These are phyloP conservation scores for Ichthyophonus hoferi DNA, from an alignment of 208 protist genomes.

Conservation along the genomic window DNA sequence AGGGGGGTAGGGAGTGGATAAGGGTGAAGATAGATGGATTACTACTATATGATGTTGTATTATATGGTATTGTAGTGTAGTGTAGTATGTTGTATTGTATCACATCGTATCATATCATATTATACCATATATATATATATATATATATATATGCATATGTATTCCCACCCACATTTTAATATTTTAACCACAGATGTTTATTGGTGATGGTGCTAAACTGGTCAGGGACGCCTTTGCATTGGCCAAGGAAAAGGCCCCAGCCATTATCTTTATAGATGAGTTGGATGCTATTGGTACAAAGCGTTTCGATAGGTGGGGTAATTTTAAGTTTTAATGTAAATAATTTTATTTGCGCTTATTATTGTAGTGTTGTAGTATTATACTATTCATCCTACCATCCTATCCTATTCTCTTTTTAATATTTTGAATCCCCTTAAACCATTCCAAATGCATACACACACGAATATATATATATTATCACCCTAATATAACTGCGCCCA, in stretches of 20 bases:
- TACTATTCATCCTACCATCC: no score
- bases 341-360: background rate
- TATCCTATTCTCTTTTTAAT: no score
- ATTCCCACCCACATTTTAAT: background rate
- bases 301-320: slow-evolving; percentile 75
- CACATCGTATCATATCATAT: no score
- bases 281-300: slow-evolving; percentile 99
- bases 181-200: slow-evolving; percentile 74
- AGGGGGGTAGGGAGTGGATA: no score
- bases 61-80: no score
- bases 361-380: background rate
- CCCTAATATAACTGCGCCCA: no score
- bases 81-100: no score
- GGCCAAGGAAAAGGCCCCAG: slow-evolving; percentile 96
- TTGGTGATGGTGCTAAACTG: slow-evolving; percentile 97
- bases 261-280: slow-evolving; percentile 99
- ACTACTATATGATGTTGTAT: no score
- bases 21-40: background rate
- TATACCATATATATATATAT: background rate
- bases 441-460: no score
- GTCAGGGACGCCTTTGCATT: slow-evolving; percentile 98
- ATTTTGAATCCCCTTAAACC: no score
- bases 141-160: background rate
- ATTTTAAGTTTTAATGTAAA: slow-evolving; percentile 11
- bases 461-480: no score